Evolutionary conservation across 768 basidiomycete genomes (phyloP), one percentile per base, ranked within the genome.

Genomic region (Vishniacozyma victoriae): DNA sequence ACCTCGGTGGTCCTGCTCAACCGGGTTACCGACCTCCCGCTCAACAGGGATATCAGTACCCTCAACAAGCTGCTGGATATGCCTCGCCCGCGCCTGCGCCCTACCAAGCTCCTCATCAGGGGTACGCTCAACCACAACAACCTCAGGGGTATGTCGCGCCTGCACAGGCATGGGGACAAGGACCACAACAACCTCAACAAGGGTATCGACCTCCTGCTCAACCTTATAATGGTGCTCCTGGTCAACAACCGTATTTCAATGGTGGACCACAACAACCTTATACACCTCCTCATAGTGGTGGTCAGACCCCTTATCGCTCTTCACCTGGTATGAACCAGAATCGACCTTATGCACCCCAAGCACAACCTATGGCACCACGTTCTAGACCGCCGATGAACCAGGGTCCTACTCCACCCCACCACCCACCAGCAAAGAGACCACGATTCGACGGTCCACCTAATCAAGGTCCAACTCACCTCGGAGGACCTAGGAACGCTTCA

Each of bases 391-490:
- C 48, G 74, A 73, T 37, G 65, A 64, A 22, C 73, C n/a, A 37
- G 19, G 72, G 40, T 5, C 49, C 54, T 14, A 35, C 54, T 29
- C 46, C 44, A 38, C 46, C 26, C 27, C 85, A 86, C 7, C 61
- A 68, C 46, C 91, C 91, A 7, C 90, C 91, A 2, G 89, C 89
- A 1, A 95, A 95, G 71, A 77, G 91, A 44, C 88, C 84, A 59
- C 80, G 89, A 35, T 91, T 91, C 64, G 91, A 93, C 67, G 83
- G 82, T 4, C 85, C 86, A 22, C 9, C 20, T 26, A 35, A 62
- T 48, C 72, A 64, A 54, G 57, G 29, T 33, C 29, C 29, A 9
- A n/a, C 9, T 33, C 29, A 9, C n/a, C 9, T 9, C n/a, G 29
- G 9, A 9, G 29, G 29, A 33, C 29, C 29, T 9, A n/a, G 29